Evolutionary conservation across 2,329 filamentous ascomycete genomes (phyloP).

Genomic region (Nothophaeocryptopus gaeumannii): DNA sequence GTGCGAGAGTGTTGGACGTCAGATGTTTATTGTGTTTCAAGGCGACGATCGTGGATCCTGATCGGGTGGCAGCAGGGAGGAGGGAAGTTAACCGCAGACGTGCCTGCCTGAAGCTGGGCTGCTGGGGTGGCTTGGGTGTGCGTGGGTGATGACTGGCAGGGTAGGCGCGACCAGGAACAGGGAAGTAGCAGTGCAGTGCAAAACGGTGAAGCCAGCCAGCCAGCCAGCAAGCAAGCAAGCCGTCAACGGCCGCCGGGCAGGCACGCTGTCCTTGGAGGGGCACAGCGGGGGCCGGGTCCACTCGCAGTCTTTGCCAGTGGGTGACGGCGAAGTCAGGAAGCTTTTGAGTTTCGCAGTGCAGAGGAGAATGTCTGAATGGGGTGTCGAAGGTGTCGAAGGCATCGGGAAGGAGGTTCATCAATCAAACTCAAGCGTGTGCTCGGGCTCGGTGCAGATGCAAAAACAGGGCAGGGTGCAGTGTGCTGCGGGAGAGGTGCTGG

Average conservation of each 20-base stretch:
- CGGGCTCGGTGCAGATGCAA: constrained; percentile 5
- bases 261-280: too few species aligned
- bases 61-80: constrained; percentile 9
- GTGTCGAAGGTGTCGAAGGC: constrained; percentile 10
- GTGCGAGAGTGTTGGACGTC: constrained; percentile 13
- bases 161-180: constrained; percentile 9
- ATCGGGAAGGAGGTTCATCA: constrained; percentile 19
- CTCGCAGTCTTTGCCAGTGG: too few species aligned
- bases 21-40: constrained; percentile 20
- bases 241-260: too few species aligned
- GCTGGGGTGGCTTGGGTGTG: too few species aligned
- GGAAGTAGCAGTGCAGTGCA: background rate
- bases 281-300: too few species aligned
- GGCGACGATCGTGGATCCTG: constrained; percentile 18
- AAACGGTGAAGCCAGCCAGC: background rate
- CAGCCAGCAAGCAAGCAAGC: background rate
- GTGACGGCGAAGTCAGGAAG: background rate
- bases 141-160: too few species aligned
- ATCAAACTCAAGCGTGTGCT: constrained; percentile 18
- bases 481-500: too few species aligned
- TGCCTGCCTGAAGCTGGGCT: too few species aligned
- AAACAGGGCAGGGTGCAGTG: background rate
- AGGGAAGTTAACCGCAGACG: constrained; percentile 8
- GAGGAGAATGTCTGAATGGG: constrained; percentile 2
- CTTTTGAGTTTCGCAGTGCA: constrained; percentile 24